phyloP scores from a whole-genome alignment of 805 yeast genomes.

The Kodamaea kakaduensis region DNA sequence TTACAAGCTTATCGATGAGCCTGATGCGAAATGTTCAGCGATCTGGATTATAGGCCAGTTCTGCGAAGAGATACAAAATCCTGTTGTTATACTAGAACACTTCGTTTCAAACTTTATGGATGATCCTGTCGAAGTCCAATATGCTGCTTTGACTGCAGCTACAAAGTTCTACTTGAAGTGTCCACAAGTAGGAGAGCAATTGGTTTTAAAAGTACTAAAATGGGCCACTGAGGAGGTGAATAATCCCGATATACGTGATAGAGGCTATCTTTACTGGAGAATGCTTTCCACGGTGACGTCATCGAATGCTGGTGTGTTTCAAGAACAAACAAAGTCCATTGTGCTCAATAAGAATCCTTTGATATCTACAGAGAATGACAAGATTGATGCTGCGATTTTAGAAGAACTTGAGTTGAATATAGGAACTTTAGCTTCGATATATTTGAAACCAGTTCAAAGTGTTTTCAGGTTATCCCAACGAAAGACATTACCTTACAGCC shows the following conservation, averaged over 20 bases:
- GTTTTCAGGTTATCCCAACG: slow-evolving; percentile 66
- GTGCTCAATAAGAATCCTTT: slow-evolving; percentile 59
- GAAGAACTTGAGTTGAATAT: slow-evolving; percentile 81
- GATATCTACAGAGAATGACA: slow-evolving; percentile 63
- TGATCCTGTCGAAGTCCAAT: slow-evolving; percentile 72
- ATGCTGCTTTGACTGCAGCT: slow-evolving; percentile 66
- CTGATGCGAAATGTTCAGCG: slow-evolving; percentile 73
- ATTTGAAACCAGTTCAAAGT: slow-evolving; percentile 76
- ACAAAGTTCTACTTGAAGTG: slow-evolving; percentile 61
- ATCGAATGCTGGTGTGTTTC: slow-evolving; percentile 38
- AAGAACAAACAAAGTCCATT: slow-evolving; percentile 40
- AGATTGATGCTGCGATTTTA: slow-evolving; percentile 61
- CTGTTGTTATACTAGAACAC: slow-evolving; percentile 38
- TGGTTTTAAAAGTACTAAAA: slow-evolving; percentile 58
- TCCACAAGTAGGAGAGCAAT: slow-evolving; percentile 51
- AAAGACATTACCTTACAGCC: slow-evolving; percentile 46
- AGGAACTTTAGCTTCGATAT: slow-evolving; percentile 79
- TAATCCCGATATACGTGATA: slow-evolving; percentile 82
- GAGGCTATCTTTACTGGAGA: slow-evolving; percentile 86
- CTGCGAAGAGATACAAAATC: slow-evolving; percentile 43
- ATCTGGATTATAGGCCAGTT: slow-evolving; percentile 84
- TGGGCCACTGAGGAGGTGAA: slow-evolving; percentile 69
- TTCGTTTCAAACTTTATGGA: slow-evolving; percentile 48
- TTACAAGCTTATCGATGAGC: slow-evolving; percentile 54
- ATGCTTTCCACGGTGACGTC: slow-evolving; percentile 48